Evolutionary conservation across 2,329 filamentous ascomycete species (phyloP).

Genomic region (Ophiocordyceps camponoti-saundersi): DNA sequence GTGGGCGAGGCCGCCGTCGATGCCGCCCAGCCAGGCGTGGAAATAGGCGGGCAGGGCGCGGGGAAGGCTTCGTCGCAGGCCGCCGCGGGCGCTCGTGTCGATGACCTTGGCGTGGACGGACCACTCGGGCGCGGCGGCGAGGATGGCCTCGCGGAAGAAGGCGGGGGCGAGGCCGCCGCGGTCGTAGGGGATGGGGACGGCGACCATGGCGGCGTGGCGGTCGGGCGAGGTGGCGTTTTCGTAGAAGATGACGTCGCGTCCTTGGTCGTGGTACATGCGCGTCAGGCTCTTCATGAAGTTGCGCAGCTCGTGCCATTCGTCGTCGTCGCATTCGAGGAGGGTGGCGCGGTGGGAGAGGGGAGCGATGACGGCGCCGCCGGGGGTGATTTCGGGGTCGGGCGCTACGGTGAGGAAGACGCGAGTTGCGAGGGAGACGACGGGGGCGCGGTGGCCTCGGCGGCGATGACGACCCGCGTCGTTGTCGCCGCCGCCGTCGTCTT

Average conservation of each 20-base stretch:
- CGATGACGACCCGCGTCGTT: slow-evolving; percentile 49
- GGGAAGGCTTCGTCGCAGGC: slow-evolving; percentile 64
- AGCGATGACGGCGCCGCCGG: slow-evolving; percentile 74
- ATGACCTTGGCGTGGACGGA: slow-evolving; percentile 89
- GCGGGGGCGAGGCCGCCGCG: slow-evolving; percentile 85
- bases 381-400: slow-evolving; percentile 72
- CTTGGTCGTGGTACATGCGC: slow-evolving; percentile 85
- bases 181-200: slow-evolving; percentile 74
- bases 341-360: slow-evolving; percentile 78
- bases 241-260: slow-evolving; percentile 88
- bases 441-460: background rate
- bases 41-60: slow-evolving; percentile 81
- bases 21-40: slow-evolving; percentile 76
- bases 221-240: slow-evolving; percentile 81
- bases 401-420: slow-evolving; percentile 76
- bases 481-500: slow-evolving; percentile 59
- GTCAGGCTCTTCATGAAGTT: slow-evolving; percentile 98
- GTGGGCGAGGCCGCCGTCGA: slow-evolving; percentile 86
- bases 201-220: slow-evolving; percentile 75
- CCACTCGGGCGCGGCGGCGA: slow-evolving; percentile 83
- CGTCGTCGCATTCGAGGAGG: slow-evolving; percentile 92
- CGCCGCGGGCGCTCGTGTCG: slow-evolving; percentile 60
- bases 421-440: slow-evolving; percentile 61
- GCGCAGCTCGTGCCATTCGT: slow-evolving; percentile 97
- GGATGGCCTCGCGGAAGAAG: slow-evolving; percentile 89